phyloP scores from a whole-genome alignment of 176 grass and related monocot genomes.

The Secale cereale region DNA sequence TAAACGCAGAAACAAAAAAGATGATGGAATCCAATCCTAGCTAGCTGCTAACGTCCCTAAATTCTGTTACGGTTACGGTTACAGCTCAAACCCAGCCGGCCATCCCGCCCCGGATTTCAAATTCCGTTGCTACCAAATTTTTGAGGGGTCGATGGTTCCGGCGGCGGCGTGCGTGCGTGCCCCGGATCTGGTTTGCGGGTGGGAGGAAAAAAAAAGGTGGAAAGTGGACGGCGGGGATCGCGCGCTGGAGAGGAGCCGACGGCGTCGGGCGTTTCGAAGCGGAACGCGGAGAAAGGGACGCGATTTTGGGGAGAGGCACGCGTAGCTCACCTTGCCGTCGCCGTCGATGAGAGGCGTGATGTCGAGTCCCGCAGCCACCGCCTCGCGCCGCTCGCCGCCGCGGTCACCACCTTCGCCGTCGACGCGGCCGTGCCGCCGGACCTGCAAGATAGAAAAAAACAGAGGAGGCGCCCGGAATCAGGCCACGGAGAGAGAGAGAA shows the following conservation, averaged over 20 bases:
- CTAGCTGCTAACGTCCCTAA: not conserved
- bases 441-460: not conserved
- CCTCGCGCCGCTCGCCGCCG: conserved; percentile 27
- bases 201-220: not conserved
- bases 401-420: not conserved
- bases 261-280: not conserved
- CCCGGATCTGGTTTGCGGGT: too few relatives aligned
- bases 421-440: not conserved
- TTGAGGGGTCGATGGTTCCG: too few relatives aligned
- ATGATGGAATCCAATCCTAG: not conserved
- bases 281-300: not conserved
- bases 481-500: too few relatives aligned
- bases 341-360: not conserved
- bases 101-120: not conserved
- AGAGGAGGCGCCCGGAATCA: not conserved
- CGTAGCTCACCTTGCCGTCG: conserved; percentile 17
- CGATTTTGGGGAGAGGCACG: not conserved
- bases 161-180: too few relatives aligned
- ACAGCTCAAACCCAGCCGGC: not conserved
- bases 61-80: not conserved
- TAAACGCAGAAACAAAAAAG: not conserved
- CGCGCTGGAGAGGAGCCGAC: not conserved
- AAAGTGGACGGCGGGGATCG: conserved; percentile 8
- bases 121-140: not conserved
- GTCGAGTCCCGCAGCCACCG: conserved; percentile 44